Percentiles rank a stretch among this genome's conserved stretches.
phyloP scores from a whole-genome alignment of 1,139 yeast genomes.

The Geotrichum candidum region DNA sequence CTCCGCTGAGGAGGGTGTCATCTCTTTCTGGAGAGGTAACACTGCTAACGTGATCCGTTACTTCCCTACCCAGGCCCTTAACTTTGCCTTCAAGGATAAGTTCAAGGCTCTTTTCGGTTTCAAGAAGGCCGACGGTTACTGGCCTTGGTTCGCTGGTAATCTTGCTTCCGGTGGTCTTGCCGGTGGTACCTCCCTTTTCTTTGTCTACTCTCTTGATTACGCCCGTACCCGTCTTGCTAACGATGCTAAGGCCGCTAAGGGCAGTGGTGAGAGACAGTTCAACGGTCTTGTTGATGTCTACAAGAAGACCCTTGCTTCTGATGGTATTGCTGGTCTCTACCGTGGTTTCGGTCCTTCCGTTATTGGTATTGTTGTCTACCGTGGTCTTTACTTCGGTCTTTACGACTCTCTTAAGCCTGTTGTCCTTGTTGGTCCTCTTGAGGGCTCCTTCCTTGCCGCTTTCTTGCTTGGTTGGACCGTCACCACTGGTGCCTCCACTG shows the following conservation, averaged over 20 bases:
- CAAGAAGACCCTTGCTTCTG: slow-evolving; percentile 69
- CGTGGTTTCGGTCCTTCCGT: slow-evolving; percentile 83
- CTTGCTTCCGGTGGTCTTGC: slow-evolving; percentile 80
- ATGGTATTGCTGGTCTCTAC: slow-evolving; percentile 76
- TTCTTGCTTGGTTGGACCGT: slow-evolving; percentile 76
- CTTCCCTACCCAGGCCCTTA: slow-evolving; percentile 81
- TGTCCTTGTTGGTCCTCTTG: slow-evolving; percentile 63
- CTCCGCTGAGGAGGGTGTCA: slow-evolving; percentile 63
- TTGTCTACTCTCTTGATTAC: slow-evolving; percentile 75
- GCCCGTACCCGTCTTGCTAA: slow-evolving; percentile 82
- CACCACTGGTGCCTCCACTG: slow-evolving; percentile 73
- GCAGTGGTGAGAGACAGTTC: slow-evolving; percentile 68
- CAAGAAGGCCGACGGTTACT: slow-evolving; percentile 62
- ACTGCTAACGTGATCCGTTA: slow-evolving; percentile 78
- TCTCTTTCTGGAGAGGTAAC: slow-evolving; percentile 80
- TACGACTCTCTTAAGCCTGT: slow-evolving; percentile 77
- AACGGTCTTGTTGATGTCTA: slow-evolving; percentile 72
- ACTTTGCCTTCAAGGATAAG: slow-evolving; percentile 81
- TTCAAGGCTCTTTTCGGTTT: slow-evolving; percentile 72
- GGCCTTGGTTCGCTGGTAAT: slow-evolving; percentile 72
- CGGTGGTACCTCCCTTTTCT: slow-evolving; percentile 69
- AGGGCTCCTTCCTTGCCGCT: slow-evolving; percentile 66
- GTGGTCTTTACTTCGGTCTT: slow-evolving; percentile 79
- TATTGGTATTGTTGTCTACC: slow-evolving; percentile 73
- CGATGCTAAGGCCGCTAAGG: slow-evolving; percentile 67